Evolutionary conservation across 2,329 filamentous ascomycete genomes (phyloP).

Genomic region (Pyricularia pennisetigena): DNA sequence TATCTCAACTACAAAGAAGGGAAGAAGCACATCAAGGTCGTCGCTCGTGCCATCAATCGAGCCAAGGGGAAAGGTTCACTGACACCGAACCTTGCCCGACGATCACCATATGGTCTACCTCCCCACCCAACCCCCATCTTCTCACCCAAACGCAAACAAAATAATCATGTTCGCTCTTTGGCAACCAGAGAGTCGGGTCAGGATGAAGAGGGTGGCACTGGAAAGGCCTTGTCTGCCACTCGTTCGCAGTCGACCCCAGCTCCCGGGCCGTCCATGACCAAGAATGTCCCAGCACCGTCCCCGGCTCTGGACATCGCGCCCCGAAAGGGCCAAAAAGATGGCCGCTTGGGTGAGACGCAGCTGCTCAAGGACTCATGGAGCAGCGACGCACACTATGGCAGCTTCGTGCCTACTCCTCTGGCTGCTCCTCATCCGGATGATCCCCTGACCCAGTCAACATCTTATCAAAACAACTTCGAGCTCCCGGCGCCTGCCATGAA

Average conservation of each 20-base stretch:
- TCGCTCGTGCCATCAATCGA: conserved; percentile 61
- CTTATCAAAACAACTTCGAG: conserved; percentile 26
- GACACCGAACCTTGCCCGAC: conserved; percentile 30
- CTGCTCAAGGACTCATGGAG: conserved; percentile 26
- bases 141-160: conserved; percentile 11
- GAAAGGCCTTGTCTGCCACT: not conserved
- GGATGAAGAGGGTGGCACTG: not conserved
- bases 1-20: conserved; percentile 94
- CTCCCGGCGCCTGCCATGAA: conserved; percentile 44
- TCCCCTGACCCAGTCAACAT: not conserved
- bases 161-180: not conserved
- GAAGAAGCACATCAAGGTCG: conserved; percentile 87
- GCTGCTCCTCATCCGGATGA: not conserved
- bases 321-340: not conserved
- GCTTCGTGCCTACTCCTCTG: conserved; percentile 36
- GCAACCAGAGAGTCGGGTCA: not conserved
- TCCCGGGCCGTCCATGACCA: not conserved
- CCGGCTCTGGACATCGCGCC: conserved; percentile 14
- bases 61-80: conserved; percentile 27
- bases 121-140: conserved; percentile 21
- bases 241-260: not conserved
- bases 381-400: conserved; percentile 39
- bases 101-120: conserved; percentile 18
- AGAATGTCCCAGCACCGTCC: not conserved
- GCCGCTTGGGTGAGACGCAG: conserved; percentile 24